Evolutionary conservation across 768 basidiomycete species (phyloP), one percentile per base, ranked within the genome.

Genomic region (Tricholoma furcatifolium): DNA sequence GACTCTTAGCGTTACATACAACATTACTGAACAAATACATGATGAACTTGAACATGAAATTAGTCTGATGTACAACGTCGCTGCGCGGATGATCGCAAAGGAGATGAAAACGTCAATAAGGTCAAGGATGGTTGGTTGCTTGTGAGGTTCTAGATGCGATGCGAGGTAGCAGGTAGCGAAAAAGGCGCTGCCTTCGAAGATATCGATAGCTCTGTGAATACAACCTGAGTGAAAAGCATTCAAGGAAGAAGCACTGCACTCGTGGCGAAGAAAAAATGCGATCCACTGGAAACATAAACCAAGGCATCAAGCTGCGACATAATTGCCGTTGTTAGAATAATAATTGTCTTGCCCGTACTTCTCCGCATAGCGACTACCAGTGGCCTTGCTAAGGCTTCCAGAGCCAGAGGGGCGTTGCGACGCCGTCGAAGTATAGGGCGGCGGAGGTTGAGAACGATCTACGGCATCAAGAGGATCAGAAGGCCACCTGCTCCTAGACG

Each of bases 381-480:
- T 7, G 27, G 27, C 27, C 27, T 27, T 27, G 51, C 56, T 54
- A 38, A 45, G 45, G 47, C 35, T 45, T 14, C 47, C 47, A 12
- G 55, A 54, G 21, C 40, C 20, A 45, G 51, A 47, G 34, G 38
- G 42, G 40, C 47, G 43, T 38, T 54, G 54, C 8, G 61, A 57
- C 18, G 51, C 48, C 32, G 51, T 48, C 32, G 55, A 55, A 15
- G 47, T 51, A 36, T 55, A 57, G 1, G 48, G 18, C 30, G 51
- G 53, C 40, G 44, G 47, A 9, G 47, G 50, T 30, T 50, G 53
- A 23, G 41, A 43, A 6, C 43, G 40, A 1, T 54, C 46, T n/a
- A 20, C 24, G 24, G 2, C 15, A 24, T 21, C 51, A 31, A 10
- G 14, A 41, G 32, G 31, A 4, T 54, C 49, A 15, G 36, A 48